Base-by-base conservation (phyloP, 2,329 filamentous ascomycete species). In the Calonectria fujianensis region DNA sequence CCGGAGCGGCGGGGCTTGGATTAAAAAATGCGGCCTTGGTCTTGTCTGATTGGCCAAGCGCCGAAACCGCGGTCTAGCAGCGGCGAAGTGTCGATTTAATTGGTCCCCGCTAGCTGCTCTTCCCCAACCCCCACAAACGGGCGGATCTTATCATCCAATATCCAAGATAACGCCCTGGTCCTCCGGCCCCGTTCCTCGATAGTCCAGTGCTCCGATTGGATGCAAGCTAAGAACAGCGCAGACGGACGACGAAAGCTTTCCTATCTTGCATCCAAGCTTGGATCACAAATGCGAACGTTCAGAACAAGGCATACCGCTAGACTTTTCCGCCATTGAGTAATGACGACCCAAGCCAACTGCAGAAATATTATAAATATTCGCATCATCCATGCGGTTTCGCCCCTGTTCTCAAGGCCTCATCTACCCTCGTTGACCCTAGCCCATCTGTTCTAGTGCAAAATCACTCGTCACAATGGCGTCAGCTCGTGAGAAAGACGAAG, bases 141-240 rank as follows among this genome's bases (percentile, higher is more conserved):
- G 37, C 35, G 37, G 57, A 39, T 29, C 57, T 63, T 39, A 39
- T 41, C 57, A 16, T 41, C n/a, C 57, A 41, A 11, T 63, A 63
- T 63, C 57, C 31, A 11, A 18, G 57, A 63, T 57, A 57, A 57
- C 52, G 24, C 31, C 31, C 52, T 32, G 52, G 16, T 57, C 52
- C 13, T 32, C 52, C 29, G 52, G 31, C 8, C 29, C 29, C 31
- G 9, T 20, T 31, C 20, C 31, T 20, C 2, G 29, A 32, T 7
- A 2, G 24, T 57, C 52, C 7, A 20, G 31, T 20, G 16, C 20
- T 57, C 29, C 13, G 0, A 57, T 57, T 57, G 52, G 52, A n/a
- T 57, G 16, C 20, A 32, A 14, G 8, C 3, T 10, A 29, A n/a
- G 5, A 11, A n/a, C 31, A 31, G 51, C 24, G 24, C 3, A 27